A percentile compares a stretch with the other conserved stretches of the same genome.
Conservation (phyloP, 495 filamentous ascomycete genomes). For the Annulohypoxylon moriforme region DNA sequence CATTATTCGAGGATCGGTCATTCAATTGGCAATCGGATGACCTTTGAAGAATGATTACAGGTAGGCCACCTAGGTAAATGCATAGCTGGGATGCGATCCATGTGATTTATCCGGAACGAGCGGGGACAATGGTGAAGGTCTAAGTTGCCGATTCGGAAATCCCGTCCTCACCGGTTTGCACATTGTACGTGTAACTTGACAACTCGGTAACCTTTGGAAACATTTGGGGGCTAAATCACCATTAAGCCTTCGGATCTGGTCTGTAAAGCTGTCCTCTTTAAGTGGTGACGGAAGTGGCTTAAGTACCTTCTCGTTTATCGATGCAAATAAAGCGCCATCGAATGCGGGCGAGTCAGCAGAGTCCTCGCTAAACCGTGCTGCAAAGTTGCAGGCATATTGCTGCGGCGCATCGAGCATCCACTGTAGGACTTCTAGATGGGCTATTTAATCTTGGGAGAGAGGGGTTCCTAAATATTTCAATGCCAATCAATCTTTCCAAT, state of each 20-base stretch:
- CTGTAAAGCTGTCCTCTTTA: background rate
- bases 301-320: background rate
- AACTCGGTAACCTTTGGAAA: background rate
- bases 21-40: background rate
- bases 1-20: background rate
- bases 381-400: background rate
- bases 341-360: background rate
- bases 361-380: background rate
- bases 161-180: conserved; percentile 13
- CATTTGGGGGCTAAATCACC: background rate
- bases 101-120: conserved; percentile 5
- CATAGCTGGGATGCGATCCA: background rate
- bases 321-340: background rate
- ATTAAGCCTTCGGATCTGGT: background rate
- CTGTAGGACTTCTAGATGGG: background rate
- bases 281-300: background rate
- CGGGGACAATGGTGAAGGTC: conserved; percentile 9
- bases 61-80: background rate
- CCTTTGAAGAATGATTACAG: background rate
- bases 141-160: conserved; percentile 1
- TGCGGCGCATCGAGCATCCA: background rate
- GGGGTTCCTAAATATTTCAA: background rate
- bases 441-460: background rate
- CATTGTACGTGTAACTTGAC: conserved; percentile 13
- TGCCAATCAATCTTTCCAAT: background rate